Base-by-base conservation (phyloP, 306 rosid species). In the Rubus parviflorus region DNA sequence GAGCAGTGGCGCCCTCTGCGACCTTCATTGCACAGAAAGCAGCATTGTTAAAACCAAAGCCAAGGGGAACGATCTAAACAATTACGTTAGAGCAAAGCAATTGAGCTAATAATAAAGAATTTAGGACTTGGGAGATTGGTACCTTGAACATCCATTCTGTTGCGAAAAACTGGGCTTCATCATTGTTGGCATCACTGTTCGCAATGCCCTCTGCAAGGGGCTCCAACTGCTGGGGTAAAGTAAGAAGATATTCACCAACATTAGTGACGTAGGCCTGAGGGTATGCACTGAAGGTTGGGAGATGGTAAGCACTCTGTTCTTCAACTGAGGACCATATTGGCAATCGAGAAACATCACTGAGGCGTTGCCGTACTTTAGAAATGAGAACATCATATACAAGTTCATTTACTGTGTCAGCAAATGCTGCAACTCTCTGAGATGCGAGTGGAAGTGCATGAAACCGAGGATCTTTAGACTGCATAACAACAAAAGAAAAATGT, bases 141-240 rank as follows among this genome's bases (percentile, higher is more conserved):
- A 89, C 99, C 99, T 96, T 96, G 87, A 91, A 92, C 99, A 96
- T 96, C 99, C 99, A 96, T 91, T 96, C 99, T 60, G 99, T 91
- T 53, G 99, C 99, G 64, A 96, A 96, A 86, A 96, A 91, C 88
- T 92, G 99, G 8, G 98, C 97, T 77, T 96, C 98, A 35, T 96
- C 99, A 63, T 83, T 96, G 85, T 73, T 83, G 81, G 85, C 77
- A 54, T 95, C 96, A 37, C 83, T 87, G 86, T 74, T 89, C 23
- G 97, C 91, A 78, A 96, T 89, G 75, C 98, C 99, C 83, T 96
- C 99, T 35, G 96, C 96, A 78, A 96, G 99, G 11, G 99, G 99
- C 86, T 96, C 99, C 88, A 96, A 78, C 80, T 96, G 99, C 78
- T 96, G 99, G 63, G 99, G 99, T 85, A 96, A 63, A 43, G 99